Evolutionary conservation across 495 filamentous ascomycete species (phyloP).

Genomic region (Opeltia flavorubescens): DNA sequence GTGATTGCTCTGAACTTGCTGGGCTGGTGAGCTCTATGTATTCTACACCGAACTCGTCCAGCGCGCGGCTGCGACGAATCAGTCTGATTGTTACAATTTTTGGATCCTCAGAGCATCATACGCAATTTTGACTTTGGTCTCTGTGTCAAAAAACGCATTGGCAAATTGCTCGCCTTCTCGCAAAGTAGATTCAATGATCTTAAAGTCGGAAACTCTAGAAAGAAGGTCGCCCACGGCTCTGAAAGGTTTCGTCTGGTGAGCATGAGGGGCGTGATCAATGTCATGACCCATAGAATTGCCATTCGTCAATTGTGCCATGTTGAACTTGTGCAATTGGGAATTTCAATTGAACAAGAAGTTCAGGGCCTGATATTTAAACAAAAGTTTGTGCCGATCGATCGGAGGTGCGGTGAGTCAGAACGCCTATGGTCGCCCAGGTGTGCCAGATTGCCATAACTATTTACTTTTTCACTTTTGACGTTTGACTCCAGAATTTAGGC

Average conservation of each 20-base stretch:
- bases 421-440: too few species aligned
- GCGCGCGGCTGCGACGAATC: conserved; percentile 30
- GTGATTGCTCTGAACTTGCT: conserved; percentile 69
- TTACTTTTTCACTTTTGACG: too few species aligned
- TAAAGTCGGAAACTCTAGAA: not conserved
- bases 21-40: conserved; percentile 77
- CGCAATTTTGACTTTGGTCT: conserved; percentile 63
- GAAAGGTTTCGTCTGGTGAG: not conserved
- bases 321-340: not conserved
- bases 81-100: not conserved
- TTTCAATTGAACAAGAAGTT: too few species aligned
- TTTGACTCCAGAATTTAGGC: too few species aligned
- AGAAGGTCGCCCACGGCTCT: not conserved
- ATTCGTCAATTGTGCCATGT: not conserved
- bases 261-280: not conserved
- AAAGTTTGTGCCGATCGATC: too few species aligned
- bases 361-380: too few species aligned
- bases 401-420: too few species aligned
- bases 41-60: conserved; percentile 87
- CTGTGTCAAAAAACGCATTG: conserved; percentile 7
- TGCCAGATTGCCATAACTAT: too few species aligned
- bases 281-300: not conserved
- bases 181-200: conserved; percentile 4
- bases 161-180: conserved; percentile 6
- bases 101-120: conserved; percentile 20